Percentiles rank a stretch among this genome's conserved stretches.
Conservation (phyloP, 768 basidiomycete species). For the Stropharia rugosoannulata region DNA sequence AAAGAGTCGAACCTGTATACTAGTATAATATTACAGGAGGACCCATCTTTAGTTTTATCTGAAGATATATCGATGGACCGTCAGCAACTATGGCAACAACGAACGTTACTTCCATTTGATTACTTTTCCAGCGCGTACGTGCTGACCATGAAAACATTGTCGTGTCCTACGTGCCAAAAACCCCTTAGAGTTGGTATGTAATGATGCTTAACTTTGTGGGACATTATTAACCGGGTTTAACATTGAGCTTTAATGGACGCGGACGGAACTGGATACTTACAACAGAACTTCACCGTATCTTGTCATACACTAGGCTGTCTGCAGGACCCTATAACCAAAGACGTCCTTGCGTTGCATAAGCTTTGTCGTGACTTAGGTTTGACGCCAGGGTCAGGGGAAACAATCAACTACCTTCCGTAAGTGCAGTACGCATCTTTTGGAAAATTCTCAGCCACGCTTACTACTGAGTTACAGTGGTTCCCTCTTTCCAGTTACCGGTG, state of each 20-base stretch:
- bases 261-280: conserved; percentile 46
- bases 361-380: conserved; percentile 12
- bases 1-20: background rate
- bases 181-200: conserved; percentile 25
- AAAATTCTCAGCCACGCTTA: background rate
- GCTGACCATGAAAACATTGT: conserved; percentile 15
- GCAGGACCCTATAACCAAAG: conserved; percentile 30
- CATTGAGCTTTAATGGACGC: conserved; percentile 37
- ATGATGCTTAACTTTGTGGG: background rate
- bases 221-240: background rate
- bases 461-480: conserved; percentile 11
- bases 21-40: conserved; percentile 3
- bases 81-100: conserved; percentile 15
- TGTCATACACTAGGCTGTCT: conserved; percentile 36
- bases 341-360: conserved; percentile 19
- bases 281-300: conserved; percentile 33
- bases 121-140: conserved; percentile 14
- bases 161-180: conserved; percentile 27
- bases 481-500: conserved; percentile 9
- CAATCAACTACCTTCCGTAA: conserved; percentile 11
- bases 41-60: conserved; percentile 10
- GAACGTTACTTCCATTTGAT: conserved; percentile 16
- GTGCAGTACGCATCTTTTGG: background rate
- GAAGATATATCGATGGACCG: conserved; percentile 11
- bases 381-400: background rate